Base-by-base conservation (phyloP, 2,329 filamentous ascomycete species). In the Alternaria atra region DNA sequence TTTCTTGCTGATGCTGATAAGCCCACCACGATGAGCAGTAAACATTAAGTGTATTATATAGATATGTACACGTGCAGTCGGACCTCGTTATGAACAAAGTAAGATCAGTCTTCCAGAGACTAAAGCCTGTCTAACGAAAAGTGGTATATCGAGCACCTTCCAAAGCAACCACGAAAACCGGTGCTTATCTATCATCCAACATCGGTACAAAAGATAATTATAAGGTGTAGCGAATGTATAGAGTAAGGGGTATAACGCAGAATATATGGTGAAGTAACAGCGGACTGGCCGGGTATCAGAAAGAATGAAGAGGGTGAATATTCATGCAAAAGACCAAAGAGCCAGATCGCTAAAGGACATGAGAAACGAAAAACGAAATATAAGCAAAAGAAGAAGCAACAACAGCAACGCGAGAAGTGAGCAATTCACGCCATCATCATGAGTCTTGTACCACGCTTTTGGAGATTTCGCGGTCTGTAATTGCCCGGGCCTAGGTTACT, bases 401-500 rank as follows among this genome's bases (percentile, higher is more conserved):
- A 29, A 53, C 8, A 34, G 34, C 23, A 15, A 44, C 32, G 37
- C 23, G 25, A 52, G 37, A 43, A 12, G 20, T 6, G 5, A 15
- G 4, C 20, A 53, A 60, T 68, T 77, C 64, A 78, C 23, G 63
- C 66, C 80, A 84, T 84, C 82, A 84, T 84, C 81, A 84, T 84
- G 70, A 85, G 72, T 67, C 81, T 79, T 40, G 83, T 85, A 52
- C 79, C 81, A 57, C 83, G 78, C 66, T 83, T 80, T 70, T 84
- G 82, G 68, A 84, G 79, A 44, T 79, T 79, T 52, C 74, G 76
- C 25, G 66, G 67, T 68, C 63, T 73, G 43, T 73, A 70, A 52
- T 69, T 71, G 55, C 75, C 75, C 40, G 80, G 79, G 39, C 79
- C 80, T 6, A 79, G 77, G 59, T 68, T 74, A 68, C 63, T 78